Evolutionary conservation across 768 basidiomycete species (phyloP).

Genomic region (Rhodotorula kratochvilovae): DNA sequence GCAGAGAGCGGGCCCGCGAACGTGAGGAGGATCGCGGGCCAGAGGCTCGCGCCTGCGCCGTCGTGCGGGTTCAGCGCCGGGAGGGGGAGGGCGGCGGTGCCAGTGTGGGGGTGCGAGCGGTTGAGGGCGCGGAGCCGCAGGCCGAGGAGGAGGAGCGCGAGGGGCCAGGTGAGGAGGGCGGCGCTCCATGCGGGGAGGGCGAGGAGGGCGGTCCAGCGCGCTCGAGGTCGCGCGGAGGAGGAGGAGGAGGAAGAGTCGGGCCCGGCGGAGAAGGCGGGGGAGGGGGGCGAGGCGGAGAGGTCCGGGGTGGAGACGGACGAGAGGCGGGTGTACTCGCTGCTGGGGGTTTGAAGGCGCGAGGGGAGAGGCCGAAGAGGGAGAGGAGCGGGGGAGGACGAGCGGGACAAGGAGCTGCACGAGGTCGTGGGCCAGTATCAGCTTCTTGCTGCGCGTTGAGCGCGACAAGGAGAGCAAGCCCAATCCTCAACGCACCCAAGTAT

Average conservation of each 20-base stretch:
- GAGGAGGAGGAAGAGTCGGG: not conserved
- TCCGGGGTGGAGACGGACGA: conserved; percentile 1
- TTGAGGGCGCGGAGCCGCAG: conserved; percentile 34
- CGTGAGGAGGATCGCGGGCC: conserved; percentile 39
- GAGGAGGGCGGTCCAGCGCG: conserved; percentile 21
- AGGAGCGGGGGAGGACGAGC: conserved; percentile 19
- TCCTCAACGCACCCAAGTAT: conserved; percentile 16
- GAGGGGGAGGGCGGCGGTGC: not conserved
- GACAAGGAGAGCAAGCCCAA: no score
- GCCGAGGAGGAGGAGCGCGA: conserved; percentile 41
- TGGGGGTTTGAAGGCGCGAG: not conserved
- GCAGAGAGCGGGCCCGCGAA: conserved; percentile 19
- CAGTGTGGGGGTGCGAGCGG: not conserved
- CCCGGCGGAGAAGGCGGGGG: not conserved
- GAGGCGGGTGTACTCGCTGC: conserved; percentile 9
- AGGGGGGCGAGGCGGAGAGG: not conserved
- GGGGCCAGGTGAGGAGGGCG: conserved; percentile 35
- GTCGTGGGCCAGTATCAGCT: no score
- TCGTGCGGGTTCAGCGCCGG: not conserved
- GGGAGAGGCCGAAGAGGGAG: conserved; percentile 8
- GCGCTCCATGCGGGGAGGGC: conserved; percentile 10
- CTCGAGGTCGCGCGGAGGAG: not conserved
- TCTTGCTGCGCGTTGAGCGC: not conserved
- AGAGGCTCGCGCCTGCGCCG: conserved; percentile 17
- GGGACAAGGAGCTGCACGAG: conserved; percentile 28